phyloP scores from a whole-genome alignment of 2,329 filamentous ascomycete genomes.

The Aspergillus vadensis region DNA sequence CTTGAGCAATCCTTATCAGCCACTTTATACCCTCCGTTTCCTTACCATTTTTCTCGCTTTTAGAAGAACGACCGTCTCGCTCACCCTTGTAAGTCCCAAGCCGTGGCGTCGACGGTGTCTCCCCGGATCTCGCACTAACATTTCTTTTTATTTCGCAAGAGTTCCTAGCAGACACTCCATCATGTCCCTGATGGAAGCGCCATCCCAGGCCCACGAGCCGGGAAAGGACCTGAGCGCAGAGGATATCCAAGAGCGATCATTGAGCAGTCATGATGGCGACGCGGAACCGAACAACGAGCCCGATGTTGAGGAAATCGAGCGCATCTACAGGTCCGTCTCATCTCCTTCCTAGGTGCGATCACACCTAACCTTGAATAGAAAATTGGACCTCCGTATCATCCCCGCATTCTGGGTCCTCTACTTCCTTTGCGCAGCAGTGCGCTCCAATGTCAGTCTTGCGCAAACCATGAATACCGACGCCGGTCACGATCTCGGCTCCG shows the following conservation, averaged over 20 bases:
- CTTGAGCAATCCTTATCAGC: background rate
- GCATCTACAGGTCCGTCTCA: conserved; percentile 38
- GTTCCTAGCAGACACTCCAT: background rate
- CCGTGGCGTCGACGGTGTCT: background rate
- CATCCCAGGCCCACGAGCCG: conserved; percentile 1
- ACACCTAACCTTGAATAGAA: conserved; percentile 37
- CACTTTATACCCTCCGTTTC: background rate
- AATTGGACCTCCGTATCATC: conserved; percentile 61
- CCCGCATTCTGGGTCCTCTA: conserved; percentile 87
- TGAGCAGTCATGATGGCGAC: conserved; percentile 18
- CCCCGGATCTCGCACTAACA: background rate
- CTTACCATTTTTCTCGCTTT: background rate
- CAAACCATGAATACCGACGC: conserved; percentile 82
- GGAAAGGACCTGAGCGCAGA: conserved; percentile 7
- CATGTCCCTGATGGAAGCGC: conserved; percentile 9
- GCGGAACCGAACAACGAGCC: conserved; percentile 29
- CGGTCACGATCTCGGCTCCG: conserved; percentile 72
- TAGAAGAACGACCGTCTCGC: background rate
- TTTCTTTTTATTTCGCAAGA: background rate
- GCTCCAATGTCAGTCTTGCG: conserved; percentile 89
- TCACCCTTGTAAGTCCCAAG: background rate
- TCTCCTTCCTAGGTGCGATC: background rate
- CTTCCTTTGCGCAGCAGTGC: conserved; percentile 88
- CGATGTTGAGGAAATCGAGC: conserved; percentile 38
- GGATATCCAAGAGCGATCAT: conserved; percentile 11